These are phyloP conservation scores for Pleurotus citrinopileatus DNA, from an alignment of 768 basidiomycete genomes.

Conservation along the genomic window DNA sequence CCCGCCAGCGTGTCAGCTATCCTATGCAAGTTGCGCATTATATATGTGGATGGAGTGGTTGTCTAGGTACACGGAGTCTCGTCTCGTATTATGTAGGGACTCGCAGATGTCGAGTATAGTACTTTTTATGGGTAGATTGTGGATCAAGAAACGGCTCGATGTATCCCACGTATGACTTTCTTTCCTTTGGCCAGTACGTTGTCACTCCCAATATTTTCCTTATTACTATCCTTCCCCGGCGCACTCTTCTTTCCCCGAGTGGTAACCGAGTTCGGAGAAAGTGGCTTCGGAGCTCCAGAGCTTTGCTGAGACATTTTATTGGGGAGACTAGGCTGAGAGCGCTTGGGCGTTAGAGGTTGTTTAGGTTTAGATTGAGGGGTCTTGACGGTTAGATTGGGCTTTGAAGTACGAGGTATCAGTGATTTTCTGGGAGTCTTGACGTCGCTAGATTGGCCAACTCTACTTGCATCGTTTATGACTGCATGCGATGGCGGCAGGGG, in stretches of 20 bases:
- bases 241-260: neutral
- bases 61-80: too few relatives aligned
- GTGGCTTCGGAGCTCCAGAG: neutral
- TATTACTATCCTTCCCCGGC: neutral
- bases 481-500: neutral
- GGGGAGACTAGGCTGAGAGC: neutral
- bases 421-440: neutral
- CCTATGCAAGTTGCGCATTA: too few relatives aligned
- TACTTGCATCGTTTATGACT: neutral
- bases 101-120: neutral
- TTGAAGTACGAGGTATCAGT: conserved; percentile 1
- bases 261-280: neutral
- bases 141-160: conserved; percentile 5
- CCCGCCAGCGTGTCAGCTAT: too few relatives aligned
- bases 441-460: too few relatives aligned
- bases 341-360: neutral
- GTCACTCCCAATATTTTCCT: conserved; percentile 1
- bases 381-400: neutral
- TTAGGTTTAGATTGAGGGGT: neutral
- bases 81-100: conserved; percentile 13
- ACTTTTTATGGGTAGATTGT: neutral
- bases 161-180: conserved; percentile 1
- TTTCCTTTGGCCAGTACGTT: conserved; percentile 4
- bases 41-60: too few relatives aligned
- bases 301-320: neutral